Evolutionary conservation across 2,329 filamentous ascomycete species (phyloP).

Genomic region (Aspergillus spinulosporus): DNA sequence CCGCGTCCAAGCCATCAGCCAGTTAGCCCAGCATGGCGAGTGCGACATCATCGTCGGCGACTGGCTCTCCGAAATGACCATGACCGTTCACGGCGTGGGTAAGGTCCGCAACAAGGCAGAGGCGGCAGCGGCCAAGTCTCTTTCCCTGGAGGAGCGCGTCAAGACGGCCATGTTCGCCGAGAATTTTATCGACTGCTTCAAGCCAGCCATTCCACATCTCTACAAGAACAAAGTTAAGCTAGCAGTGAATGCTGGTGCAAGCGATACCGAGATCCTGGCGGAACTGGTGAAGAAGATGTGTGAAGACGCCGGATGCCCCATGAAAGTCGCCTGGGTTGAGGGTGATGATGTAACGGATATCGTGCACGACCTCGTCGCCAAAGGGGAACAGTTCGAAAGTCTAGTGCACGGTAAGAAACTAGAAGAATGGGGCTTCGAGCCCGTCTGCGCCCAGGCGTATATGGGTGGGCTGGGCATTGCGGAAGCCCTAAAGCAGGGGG

Average conservation of each 20-base stretch:
- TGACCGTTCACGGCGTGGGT: constrained; percentile 6
- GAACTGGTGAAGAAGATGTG: constrained; percentile 1
- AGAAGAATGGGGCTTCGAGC: constrained; percentile 2
- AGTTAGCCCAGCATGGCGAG: neutral
- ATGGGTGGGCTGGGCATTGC: constrained; percentile 25
- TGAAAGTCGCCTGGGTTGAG: constrained; percentile 12
- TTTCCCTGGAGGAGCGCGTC: neutral
- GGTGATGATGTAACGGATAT: constrained; percentile 14
- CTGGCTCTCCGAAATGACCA: constrained; percentile 36
- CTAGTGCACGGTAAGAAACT: neutral
- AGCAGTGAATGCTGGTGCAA: neutral
- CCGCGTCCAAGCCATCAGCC: neutral
- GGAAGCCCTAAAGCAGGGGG: constrained; percentile 28
- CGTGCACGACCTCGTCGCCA: neutral
- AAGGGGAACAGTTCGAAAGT: neutral
- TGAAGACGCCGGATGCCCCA: constrained; percentile 6
- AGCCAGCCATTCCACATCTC: neutral
- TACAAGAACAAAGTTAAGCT: constrained; percentile 4
- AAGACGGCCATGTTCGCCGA: constrained; percentile 4
- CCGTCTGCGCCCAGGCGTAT: constrained; percentile 11
- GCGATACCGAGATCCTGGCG: constrained; percentile 1
- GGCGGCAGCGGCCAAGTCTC: neutral
- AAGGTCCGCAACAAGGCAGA: neutral
- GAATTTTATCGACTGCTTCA: constrained; percentile 6
- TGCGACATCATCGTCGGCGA: constrained; percentile 30